Evolutionary conservation across 2,329 filamentous ascomycete species (phyloP), one percentile per base, ranked within the genome.

Genomic region (Ophiocordyceps unilateralis): DNA sequence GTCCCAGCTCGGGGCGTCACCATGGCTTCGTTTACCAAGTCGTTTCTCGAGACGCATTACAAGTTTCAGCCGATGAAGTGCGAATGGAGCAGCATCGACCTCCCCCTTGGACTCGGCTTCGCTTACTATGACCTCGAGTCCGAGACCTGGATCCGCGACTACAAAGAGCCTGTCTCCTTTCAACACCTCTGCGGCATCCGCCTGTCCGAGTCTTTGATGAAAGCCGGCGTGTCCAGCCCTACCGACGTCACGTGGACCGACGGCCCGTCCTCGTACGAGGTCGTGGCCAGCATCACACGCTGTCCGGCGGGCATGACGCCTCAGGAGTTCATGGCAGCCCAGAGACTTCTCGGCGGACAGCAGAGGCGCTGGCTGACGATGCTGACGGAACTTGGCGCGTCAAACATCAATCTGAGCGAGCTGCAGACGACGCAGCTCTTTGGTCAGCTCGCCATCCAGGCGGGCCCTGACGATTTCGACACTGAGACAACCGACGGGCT

Each of bases 391-490:
- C 47, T 78, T 5, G 70, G 62, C 0, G 65, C 68, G 0, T 65
- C 69, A 0, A 56, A 73, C 45, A 42, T 85, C 3, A 81, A 81
- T 47, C 74, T 83, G 46, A 74, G 70, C 24, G 67, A 65, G 0
- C 64, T 72, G 24, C 62, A 67, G 0, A 72, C 71, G 0, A 62
- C 63, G 24, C 45, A 59, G 0, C 48, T 81, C 0, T 52, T 83
- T 1, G 57, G 59, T 1, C 69, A 72, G 9, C 57, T 83, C 1
- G 59, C 67, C 0, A 47, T 70, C 0, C 70, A 83, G 47, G 66
- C 63, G 1, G 81, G 81, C 0, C 75, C 76, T 5, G 32, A 34
- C n/a, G 32, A 34, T 15, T 9, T 3, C n/a, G n/a, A n/a, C 15
- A 11, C 34, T 3, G 44, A 47, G 5, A 42, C 50, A 0, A 28